Percentiles rank a stretch among this genome's conserved stretches.
Conservation (phyloP, 129 eudicot genomes). For the Silybum marianum region DNA sequence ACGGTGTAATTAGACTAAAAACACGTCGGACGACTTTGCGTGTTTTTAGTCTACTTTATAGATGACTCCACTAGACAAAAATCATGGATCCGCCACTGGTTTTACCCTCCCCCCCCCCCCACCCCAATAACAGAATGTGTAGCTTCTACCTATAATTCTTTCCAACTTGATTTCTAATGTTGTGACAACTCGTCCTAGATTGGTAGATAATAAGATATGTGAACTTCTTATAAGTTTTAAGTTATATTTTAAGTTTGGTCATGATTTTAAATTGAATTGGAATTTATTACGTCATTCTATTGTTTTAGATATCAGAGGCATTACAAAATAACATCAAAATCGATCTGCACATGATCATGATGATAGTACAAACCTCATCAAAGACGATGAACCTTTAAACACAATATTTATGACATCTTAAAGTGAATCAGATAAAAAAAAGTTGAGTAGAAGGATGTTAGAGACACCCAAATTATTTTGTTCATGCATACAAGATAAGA, state of each 20-base stretch:
- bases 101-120: too few species aligned
- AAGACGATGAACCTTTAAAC: not conserved
- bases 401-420: too few species aligned
- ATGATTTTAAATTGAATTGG: too few species aligned
- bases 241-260: not conserved
- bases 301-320: too few species aligned
- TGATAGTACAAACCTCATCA: not conserved
- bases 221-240: not conserved
- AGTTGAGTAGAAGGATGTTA: not conserved
- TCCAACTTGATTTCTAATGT: too few species aligned
- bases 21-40: too few species aligned
- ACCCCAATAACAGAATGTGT: not conserved
- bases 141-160: not conserved
- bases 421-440: not conserved
- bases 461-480: not conserved
- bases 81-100: too few species aligned
- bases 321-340: not conserved
- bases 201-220: too few species aligned
- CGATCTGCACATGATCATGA: not conserved
- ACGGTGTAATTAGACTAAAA: too few species aligned
- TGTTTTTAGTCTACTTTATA: too few species aligned
- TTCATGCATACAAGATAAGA: not conserved
- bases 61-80: too few species aligned
- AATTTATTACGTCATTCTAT: too few species aligned
- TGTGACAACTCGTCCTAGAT: not conserved